Conservation (phyloP, 78 protist genomes). For the Protostelium mycophagum region DNA sequence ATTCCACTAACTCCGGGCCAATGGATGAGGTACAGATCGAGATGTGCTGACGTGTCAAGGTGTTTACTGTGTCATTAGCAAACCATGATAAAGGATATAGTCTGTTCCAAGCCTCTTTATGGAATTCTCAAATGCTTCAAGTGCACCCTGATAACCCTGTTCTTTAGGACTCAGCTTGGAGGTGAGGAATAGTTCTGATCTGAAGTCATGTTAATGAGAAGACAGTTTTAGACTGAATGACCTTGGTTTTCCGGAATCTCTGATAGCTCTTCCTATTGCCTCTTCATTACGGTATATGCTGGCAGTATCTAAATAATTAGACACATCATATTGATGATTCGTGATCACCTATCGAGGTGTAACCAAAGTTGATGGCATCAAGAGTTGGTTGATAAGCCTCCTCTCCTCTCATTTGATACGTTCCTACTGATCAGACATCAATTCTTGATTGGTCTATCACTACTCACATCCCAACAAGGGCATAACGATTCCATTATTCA, state of each 20-base stretch:
- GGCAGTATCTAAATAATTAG: neutral
- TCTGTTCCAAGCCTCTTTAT: neutral
- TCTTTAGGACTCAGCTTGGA: neutral
- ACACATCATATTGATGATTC: neutral
- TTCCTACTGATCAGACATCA: neutral
- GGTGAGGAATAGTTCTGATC: neutral
- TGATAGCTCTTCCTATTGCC: neutral
- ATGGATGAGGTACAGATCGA: neutral
- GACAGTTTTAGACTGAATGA: no score
- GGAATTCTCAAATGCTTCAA: neutral
- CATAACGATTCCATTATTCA: neutral
- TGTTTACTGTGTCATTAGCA: neutral
- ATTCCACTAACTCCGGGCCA: neutral
- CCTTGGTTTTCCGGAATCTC: neutral
- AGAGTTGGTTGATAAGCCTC: neutral
- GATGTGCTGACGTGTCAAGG: neutral
- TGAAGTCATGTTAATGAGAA: neutral
- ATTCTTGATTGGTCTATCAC: neutral
- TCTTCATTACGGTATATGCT: neutral
- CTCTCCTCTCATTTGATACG: neutral
- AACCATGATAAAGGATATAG: no score
- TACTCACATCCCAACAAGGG: neutral
- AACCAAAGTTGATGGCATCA: neutral
- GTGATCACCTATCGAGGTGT: neutral
- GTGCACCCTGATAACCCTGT: neutral